Evolutionary conservation across 1,139 yeast species (phyloP).

Genomic region (Blastobotrys petasosporus): DNA sequence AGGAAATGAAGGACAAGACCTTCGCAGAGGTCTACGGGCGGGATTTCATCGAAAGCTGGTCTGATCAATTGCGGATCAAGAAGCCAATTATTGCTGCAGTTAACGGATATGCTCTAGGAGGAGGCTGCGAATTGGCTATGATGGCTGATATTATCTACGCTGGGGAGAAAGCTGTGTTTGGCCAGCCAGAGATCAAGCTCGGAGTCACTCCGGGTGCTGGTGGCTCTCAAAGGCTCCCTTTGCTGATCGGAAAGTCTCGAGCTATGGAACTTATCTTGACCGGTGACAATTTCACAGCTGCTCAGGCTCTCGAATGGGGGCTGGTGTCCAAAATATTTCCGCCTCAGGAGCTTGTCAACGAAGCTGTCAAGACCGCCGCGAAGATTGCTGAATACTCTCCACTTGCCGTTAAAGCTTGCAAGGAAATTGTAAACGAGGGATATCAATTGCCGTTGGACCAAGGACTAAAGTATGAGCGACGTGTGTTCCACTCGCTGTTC

Average conservation of each 20-base stretch:
- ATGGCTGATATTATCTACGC: constrained; percentile 47
- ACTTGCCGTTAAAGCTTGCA: constrained; percentile 43
- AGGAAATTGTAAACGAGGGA: constrained; percentile 41
- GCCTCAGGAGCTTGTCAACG: constrained; percentile 38
- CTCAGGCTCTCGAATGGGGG: constrained; percentile 46
- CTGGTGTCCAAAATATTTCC: constrained; percentile 41
- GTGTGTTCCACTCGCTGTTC: constrained; percentile 41
- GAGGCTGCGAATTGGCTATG: constrained; percentile 52
- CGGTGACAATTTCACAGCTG: constrained; percentile 41
- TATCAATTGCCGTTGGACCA: constrained; percentile 35
- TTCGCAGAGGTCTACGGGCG: constrained; percentile 35
- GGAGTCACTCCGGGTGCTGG: constrained; percentile 53
- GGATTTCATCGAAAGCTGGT: constrained; percentile 38
- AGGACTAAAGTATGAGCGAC: constrained; percentile 42
- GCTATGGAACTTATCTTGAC: constrained; percentile 47
- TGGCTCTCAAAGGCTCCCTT: constrained; percentile 45
- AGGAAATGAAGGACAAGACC: constrained; percentile 42
- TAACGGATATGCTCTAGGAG: constrained; percentile 49
- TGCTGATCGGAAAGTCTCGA: constrained; percentile 43
- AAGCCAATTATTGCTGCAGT: constrained; percentile 50
- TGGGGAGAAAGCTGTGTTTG: constrained; percentile 45
- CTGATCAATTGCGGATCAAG: constrained; percentile 32
- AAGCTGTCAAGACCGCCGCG: constrained; percentile 42
- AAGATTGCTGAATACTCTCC: constrained; percentile 40
- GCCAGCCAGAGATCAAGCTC: constrained; percentile 49